Evolutionary conservation across 352 stramenopile species (phyloP).

Genomic region (Thalassiosira delicatula): DNA sequence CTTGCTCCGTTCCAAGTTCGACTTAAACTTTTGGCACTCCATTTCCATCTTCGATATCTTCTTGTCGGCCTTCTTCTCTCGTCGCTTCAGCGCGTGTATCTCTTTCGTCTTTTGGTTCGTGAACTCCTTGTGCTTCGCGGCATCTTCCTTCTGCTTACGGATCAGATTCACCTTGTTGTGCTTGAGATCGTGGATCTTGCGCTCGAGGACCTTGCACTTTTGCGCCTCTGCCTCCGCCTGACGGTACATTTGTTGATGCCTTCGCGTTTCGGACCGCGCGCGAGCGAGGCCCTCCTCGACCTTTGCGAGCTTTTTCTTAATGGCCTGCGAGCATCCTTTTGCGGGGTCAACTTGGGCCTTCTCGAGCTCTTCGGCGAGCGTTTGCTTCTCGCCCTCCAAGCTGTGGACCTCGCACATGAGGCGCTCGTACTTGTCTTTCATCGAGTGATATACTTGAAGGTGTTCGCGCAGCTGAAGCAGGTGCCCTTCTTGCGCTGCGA

Average conservation of each 20-base stretch:
- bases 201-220: conserved; percentile 53
- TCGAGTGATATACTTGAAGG: conserved; percentile 80
- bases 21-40: conserved; percentile 75
- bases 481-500: conserved; percentile 74
- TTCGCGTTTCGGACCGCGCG: conserved; percentile 39
- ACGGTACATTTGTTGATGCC: conserved; percentile 62
- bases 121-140: conserved; percentile 44
- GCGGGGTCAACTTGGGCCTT: conserved; percentile 70
- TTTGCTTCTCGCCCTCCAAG: conserved; percentile 78
- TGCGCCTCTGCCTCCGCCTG: conserved; percentile 59
- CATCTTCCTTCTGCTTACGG: conserved; percentile 62
- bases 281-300: conserved; percentile 52
- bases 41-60: conserved; percentile 77
- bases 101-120: conserved; percentile 74
- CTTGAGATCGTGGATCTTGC: conserved; percentile 61
- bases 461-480: conserved; percentile 78
- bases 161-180: conserved; percentile 55
- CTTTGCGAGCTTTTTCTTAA: conserved; percentile 75
- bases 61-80: conserved; percentile 70
- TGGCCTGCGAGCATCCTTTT: conserved; percentile 71
- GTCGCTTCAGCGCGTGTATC: conserved; percentile 75
- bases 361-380: conserved; percentile 73
- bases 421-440: conserved; percentile 82
- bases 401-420: conserved; percentile 78
- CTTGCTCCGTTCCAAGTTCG: conserved; percentile 75